phyloP scores from a whole-genome alignment of 306 rosid genomes.

The Quercus agrifolia region DNA sequence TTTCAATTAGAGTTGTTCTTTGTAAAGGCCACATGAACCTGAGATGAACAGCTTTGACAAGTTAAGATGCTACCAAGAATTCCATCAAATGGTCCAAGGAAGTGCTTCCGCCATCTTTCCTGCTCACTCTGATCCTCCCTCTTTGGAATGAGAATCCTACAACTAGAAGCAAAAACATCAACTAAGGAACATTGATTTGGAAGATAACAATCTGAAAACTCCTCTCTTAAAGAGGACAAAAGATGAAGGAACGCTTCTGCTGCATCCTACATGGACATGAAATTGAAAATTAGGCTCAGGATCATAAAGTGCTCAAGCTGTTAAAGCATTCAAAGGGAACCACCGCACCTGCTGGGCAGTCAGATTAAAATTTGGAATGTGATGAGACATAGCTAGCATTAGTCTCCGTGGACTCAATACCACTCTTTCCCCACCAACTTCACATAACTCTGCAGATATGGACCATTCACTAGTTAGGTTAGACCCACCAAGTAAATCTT shows the following conservation, averaged over 20 bases:
- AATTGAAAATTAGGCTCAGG: constrained; percentile 12
- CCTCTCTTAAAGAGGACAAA: constrained; percentile 76
- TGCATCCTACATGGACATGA: constrained; percentile 66
- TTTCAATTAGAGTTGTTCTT: constrained; percentile 3
- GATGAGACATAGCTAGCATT: constrained; percentile 66
- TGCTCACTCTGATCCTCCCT: constrained; percentile 45
- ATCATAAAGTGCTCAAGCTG: constrained; percentile 7
- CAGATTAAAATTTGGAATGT: constrained; percentile 71
- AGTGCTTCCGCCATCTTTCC: constrained; percentile 69
- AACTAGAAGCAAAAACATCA: constrained; percentile 54
- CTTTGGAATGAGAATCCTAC: constrained; percentile 58
- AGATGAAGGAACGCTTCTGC: constrained; percentile 93
- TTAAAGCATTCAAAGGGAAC: constrained; percentile 6
- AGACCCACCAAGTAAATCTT: constrained; percentile 1
- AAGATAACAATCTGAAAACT: constrained; percentile 56
- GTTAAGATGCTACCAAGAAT: constrained; percentile 81
- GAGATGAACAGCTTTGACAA: constrained; percentile 83
- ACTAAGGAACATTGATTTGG: constrained; percentile 58
- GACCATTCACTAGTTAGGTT: neutral
- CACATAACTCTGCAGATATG: constrained; percentile 48
- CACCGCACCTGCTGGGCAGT: constrained; percentile 73
- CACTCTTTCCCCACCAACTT: constrained; percentile 41
- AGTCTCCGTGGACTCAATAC: constrained; percentile 52
- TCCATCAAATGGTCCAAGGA: constrained; percentile 93
- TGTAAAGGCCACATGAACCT: constrained; percentile 44